A percentile compares a stretch with the other conserved stretches of the same genome.
phyloP scores from a whole-genome alignment of 2,329 filamentous ascomycete species.

The Pseudocercospora fuligena region DNA sequence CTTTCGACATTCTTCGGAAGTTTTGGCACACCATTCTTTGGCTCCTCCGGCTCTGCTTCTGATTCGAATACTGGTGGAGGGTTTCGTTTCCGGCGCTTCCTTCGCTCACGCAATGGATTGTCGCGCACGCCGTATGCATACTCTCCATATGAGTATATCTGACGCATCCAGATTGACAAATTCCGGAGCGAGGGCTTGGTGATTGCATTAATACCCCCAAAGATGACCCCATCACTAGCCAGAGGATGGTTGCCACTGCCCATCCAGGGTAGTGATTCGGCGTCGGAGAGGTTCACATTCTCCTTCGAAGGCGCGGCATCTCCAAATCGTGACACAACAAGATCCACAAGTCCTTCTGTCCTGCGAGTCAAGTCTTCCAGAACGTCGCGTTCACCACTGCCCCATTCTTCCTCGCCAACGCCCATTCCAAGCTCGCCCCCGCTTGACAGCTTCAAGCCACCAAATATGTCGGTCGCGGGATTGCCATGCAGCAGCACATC shows the following conservation, averaged over 20 bases:
- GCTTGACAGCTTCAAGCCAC: slow-evolving; percentile 83
- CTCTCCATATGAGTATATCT: slow-evolving; percentile 81
- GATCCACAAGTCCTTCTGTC: slow-evolving; percentile 82
- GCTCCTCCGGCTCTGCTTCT: slow-evolving; percentile 12
- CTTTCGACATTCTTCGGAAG: slow-evolving; percentile 17
- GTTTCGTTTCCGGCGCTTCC: slow-evolving; percentile 50
- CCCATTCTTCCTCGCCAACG: slow-evolving; percentile 93
- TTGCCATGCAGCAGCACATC: slow-evolving; percentile 90
- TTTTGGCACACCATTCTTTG: slow-evolving; percentile 5
- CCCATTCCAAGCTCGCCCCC: slow-evolving; percentile 92
- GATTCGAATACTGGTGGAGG: slow-evolving; percentile 23
- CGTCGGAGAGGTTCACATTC: slow-evolving; percentile 31
- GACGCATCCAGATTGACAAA: slow-evolving; percentile 84
- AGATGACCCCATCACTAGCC: slow-evolving; percentile 81
- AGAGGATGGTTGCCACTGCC: slow-evolving; percentile 70
- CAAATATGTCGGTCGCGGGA: slow-evolving; percentile 77
- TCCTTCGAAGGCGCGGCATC: slow-evolving; percentile 50
- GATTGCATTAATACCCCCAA: slow-evolving; percentile 77
- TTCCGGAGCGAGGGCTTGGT: slow-evolving; percentile 72
- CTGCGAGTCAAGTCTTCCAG: slow-evolving; percentile 82
- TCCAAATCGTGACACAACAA: slow-evolving; percentile 87
- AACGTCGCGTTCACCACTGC: slow-evolving; percentile 90
- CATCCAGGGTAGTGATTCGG: slow-evolving; percentile 65
- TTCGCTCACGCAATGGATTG: slow-evolving; percentile 71
- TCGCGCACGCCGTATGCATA: slow-evolving; percentile 84